phyloP scores from a whole-genome alignment of 2,329 filamentous ascomycete genomes.

The Blastomyces percursus region DNA sequence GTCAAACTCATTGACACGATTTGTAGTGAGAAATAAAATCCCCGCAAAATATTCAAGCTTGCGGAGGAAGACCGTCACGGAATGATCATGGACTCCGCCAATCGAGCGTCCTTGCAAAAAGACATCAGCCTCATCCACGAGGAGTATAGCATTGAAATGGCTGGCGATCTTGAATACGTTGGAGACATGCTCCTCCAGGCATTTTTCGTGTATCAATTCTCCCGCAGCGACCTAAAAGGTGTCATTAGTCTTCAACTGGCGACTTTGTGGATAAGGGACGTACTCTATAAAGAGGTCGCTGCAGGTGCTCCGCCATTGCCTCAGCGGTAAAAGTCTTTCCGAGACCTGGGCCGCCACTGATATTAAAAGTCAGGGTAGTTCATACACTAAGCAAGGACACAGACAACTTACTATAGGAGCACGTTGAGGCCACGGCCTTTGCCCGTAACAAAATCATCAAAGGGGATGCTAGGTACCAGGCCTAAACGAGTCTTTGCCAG shows the following conservation, averaged over 20 bases:
- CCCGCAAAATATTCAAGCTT: slow-evolving; percentile 31
- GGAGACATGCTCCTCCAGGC: slow-evolving; percentile 1
- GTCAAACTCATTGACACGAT: slow-evolving; percentile 28
- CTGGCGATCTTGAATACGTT: slow-evolving; percentile 19
- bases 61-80: slow-evolving; percentile 29
- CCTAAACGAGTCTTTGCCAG: slow-evolving; percentile 11
- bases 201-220: slow-evolving; percentile 10
- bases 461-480: slow-evolving; percentile 14
- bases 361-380: slow-evolving; percentile 4
- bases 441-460: slow-evolving; percentile 23
- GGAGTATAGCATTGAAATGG: too few species aligned
- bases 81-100: slow-evolving; percentile 20
- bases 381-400: neutral
- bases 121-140: slow-evolving; percentile 33
- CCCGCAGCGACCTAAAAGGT: slow-evolving; percentile 15
- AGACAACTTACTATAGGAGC: slow-evolving; percentile 26
- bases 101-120: slow-evolving; percentile 20
- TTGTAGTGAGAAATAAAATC: slow-evolving; percentile 32
- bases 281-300: too few species aligned
- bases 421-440: slow-evolving; percentile 40
- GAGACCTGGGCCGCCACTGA: slow-evolving; percentile 18
- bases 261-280: slow-evolving; percentile 14
- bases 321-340: slow-evolving; percentile 30
- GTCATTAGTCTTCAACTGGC: neutral
- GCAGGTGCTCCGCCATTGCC: slow-evolving; percentile 24